Conservation (phyloP, 345 rosid genomes). For the Raphanus sativus region DNA sequence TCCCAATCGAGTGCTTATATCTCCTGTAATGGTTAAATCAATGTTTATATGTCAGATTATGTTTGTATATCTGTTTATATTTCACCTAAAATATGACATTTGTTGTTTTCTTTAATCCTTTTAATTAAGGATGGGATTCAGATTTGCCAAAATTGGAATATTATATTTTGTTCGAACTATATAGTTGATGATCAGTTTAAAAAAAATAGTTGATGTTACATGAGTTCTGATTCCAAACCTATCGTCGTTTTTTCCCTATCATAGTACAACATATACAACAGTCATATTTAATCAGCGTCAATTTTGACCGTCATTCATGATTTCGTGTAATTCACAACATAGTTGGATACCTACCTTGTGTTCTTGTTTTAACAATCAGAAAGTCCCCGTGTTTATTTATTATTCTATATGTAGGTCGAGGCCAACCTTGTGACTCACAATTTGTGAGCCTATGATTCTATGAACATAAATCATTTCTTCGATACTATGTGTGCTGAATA, state of each 20-base stretch:
- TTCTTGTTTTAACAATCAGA: neutral
- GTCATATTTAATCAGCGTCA: neutral
- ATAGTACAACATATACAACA: slow-evolving; percentile 2
- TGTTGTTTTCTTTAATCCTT: slow-evolving; percentile 21
- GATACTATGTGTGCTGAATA: neutral
- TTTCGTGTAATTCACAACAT: neutral
- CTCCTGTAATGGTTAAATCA: slow-evolving; percentile 18
- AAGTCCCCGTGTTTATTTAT: neutral
- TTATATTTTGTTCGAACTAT: slow-evolving; percentile 32
- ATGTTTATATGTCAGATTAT: slow-evolving; percentile 32
- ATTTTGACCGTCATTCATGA: neutral
- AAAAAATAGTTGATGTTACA: slow-evolving; percentile 25
- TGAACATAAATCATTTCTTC: neutral
- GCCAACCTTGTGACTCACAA: neutral
- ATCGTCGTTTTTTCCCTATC: neutral
- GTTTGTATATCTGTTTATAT: slow-evolving; percentile 16
- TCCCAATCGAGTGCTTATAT: too few relatives aligned
- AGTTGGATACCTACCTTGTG: neutral
- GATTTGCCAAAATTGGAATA: slow-evolving; percentile 38
- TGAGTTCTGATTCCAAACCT: slow-evolving; percentile 23
- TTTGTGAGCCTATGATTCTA: neutral
- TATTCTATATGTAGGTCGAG: neutral
- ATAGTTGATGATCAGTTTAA: slow-evolving; percentile 9
- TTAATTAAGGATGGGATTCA: slow-evolving; percentile 31
- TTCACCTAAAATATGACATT: slow-evolving; percentile 8